phyloP scores from a whole-genome alignment of 2,329 filamentous ascomycete species.

The Penicillium sp. region DNA sequence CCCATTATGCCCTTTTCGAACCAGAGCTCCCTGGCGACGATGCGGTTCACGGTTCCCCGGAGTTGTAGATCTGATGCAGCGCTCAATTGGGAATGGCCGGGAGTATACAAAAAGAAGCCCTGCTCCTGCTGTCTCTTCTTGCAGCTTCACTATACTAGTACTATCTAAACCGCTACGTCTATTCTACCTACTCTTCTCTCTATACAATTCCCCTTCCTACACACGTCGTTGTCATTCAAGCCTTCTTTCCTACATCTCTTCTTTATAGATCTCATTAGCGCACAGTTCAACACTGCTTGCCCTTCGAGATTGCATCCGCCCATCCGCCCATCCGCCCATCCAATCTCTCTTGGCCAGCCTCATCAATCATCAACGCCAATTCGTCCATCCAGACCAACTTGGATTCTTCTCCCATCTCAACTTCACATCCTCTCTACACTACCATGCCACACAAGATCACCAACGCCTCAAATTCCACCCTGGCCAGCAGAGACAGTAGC shows the following conservation, averaged over 20 bases:
- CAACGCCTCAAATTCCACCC: slow-evolving; percentile 40
- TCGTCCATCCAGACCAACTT: slow-evolving; percentile 2
- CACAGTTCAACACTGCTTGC: slow-evolving; percentile 29
- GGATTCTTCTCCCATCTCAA: neutral
- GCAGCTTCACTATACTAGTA: neutral
- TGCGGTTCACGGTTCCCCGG: slow-evolving; percentile 21
- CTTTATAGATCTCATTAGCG: slow-evolving; percentile 18
- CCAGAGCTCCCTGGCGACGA: slow-evolving; percentile 22
- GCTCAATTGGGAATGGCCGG: slow-evolving; percentile 28
- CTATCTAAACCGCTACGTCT: neutral
- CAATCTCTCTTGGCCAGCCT: slow-evolving; percentile 2
- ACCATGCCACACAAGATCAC: slow-evolving; percentile 39
- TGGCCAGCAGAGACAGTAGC: slow-evolving; percentile 35
- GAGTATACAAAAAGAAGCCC: slow-evolving; percentile 27
- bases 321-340: slow-evolving; percentile 9
- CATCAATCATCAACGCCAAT: slow-evolving; percentile 1
- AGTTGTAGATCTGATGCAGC: slow-evolving; percentile 28
- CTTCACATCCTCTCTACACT: slow-evolving; percentile 3
- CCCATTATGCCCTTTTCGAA: slow-evolving; percentile 9
- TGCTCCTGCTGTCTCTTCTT: slow-evolving; percentile 11
- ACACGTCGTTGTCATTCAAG: slow-evolving; percentile 1
- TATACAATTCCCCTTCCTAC: neutral
- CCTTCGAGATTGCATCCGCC: slow-evolving; percentile 12
- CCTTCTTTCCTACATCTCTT: slow-evolving; percentile 9
- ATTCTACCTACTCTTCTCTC: neutral